Evolutionary conservation across 73 alveolate species (phyloP), one percentile per base, ranked within the genome.

Genomic region (Paramecium biaurelia): DNA sequence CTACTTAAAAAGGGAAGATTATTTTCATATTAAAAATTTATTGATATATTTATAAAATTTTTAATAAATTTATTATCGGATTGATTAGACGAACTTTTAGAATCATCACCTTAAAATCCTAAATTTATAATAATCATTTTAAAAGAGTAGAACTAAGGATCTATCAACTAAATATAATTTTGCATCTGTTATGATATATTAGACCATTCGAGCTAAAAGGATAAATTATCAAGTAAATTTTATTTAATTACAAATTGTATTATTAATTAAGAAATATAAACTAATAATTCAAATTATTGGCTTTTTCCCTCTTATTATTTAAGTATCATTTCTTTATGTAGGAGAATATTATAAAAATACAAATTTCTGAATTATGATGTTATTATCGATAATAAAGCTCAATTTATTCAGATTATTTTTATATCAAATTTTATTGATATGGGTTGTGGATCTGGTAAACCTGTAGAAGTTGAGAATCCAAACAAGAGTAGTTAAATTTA

Each of bases 401-500:
- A 53, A n/a, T 53, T 53, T 53, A 15, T 53, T 53, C 21, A 23
- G 68, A n/a, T 15, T 5, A 53, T n/a, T n/a, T 53, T 53, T 15
- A 18, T 53, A 8, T 20, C 26, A 23, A 24, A 12, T 38, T 67
- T 7, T 21, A 57, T 53, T 8, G 23, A 53, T 53, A 79, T 79
- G 90, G 90, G 90, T 10, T 79, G 90, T 79, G 90, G 76, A 34
- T 79, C 90, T 11, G n/a, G 45, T 42, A 79, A 79, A 43, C 74
- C 18, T 12, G 70, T 14, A 18, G 90, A 79, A 10, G 49, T 79
- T 1, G 90, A 41, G 6, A 45, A 79, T 79, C 90, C 90, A 79
- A 79, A 79, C 37, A 30, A 79, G 28, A 79, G 90, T 79, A 79
- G 45, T 18, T 30, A 79, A 6, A 10, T 15, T 15, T 14, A 67